Conservation (phyloP, 1,284 basidiomycete genomes). For the Fomes fomentarius region DNA sequence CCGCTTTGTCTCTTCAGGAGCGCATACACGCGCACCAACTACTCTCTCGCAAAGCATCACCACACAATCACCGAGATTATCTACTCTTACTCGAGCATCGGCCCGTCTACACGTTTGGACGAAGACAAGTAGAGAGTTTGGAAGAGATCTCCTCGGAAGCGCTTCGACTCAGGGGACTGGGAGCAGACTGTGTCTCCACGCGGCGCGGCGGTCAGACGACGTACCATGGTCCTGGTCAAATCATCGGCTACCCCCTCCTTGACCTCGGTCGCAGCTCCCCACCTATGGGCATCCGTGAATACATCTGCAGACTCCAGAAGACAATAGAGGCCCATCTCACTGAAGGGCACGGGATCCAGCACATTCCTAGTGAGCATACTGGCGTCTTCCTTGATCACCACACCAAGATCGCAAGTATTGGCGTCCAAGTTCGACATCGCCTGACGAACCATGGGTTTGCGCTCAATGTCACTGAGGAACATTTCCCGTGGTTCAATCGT, state of each 20-base stretch:
- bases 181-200: constrained; percentile 89
- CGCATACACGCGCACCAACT: constrained; percentile 67
- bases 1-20: constrained; percentile 74
- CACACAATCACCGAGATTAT: constrained; percentile 58
- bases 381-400: constrained; percentile 72
- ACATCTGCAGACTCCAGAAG: constrained; percentile 77
- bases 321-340: constrained; percentile 62
- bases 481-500: constrained; percentile 81
- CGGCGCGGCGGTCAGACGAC: constrained; percentile 93
- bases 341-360: constrained; percentile 56
- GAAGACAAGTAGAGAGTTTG: constrained; percentile 67
- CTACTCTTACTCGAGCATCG: constrained; percentile 84
- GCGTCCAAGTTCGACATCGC: constrained; percentile 94
- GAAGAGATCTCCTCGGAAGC: constrained; percentile 62
- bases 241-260: constrained; percentile 94
- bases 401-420: constrained; percentile 91
- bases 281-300: constrained; percentile 73
- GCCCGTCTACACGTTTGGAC: constrained; percentile 93
- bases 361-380: constrained; percentile 64
- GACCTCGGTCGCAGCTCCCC: too few species aligned
- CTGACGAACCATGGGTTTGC: constrained; percentile 96
- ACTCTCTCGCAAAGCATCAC: constrained; percentile 44
- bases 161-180: constrained; percentile 67
- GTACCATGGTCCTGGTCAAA: constrained; percentile 97
- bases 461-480: constrained; percentile 86